These are phyloP conservation scores for Mycena kentingensis DNA, from an alignment of 768 basidiomycete species.

Conservation along the genomic window DNA sequence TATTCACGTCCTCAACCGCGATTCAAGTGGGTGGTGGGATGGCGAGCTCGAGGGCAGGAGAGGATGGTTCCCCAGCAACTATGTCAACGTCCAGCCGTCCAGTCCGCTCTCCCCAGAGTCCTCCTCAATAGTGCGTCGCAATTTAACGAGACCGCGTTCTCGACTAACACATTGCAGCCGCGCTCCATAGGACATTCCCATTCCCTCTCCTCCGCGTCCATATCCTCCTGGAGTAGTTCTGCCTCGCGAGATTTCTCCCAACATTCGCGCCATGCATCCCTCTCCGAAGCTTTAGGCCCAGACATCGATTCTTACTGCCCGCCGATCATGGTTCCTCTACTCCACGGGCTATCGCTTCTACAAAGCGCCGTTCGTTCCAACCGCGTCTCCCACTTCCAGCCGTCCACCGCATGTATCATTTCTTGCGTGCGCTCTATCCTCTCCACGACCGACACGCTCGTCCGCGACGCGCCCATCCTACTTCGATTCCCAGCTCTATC, in stretches of 20 bases:
- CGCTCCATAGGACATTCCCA: conserved; percentile 49
- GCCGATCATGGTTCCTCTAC: conserved; percentile 78
- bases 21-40: conserved; percentile 97
- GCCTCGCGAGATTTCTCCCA: conserved; percentile 38
- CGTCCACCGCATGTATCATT: conserved; percentile 92
- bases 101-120: conserved; percentile 58
- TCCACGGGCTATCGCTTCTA: conserved; percentile 83
- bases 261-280: conserved; percentile 47
- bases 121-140: conserved; percentile 35
- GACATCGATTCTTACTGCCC: conserved; percentile 69
- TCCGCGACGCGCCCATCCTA: conserved; percentile 77
- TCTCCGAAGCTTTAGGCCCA: conserved; percentile 46
- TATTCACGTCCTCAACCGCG: conserved; percentile 86
- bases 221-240: conserved; percentile 55
- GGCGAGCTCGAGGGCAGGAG: conserved; percentile 86
- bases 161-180: conserved; percentile 24
- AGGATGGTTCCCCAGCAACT: conserved; percentile 99
- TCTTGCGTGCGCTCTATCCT: conserved; percentile 90
- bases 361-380: conserved; percentile 82
- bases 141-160: conserved; percentile 9
- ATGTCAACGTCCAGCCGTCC: conserved; percentile 73
- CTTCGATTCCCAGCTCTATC: conserved; percentile 65
- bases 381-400: conserved; percentile 83
- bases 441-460: conserved; percentile 78
- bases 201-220: conserved; percentile 52